Evolutionary conservation across 371 early-diverging fungal genomes (phyloP), one percentile per base, ranked within the genome.

Genomic region (Mortierella sp.): DNA sequence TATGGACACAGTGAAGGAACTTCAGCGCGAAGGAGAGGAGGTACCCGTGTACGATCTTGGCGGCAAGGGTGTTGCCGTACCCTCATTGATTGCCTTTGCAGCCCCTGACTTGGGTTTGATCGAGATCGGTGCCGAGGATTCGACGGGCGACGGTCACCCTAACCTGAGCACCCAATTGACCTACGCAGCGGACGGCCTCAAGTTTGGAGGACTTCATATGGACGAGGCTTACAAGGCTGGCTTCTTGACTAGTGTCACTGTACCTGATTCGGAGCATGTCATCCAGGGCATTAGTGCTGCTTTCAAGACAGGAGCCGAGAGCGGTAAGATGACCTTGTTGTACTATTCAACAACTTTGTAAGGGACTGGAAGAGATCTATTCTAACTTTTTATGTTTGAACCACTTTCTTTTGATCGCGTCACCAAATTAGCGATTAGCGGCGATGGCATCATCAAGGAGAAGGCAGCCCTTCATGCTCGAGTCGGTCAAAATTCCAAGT

Each of bases 171-270:
- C 65, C 4, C 59, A 57, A 0, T 70, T 88, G 46, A 61, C 85
- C 16, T 59, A 73, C 23, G 88, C 90, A 47, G 74, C 83, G 18
- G 91, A 90, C 64, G 92, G 90, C 12, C 48, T 90, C 16, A 87
- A 87, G 58, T 80, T 90, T 26, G 89, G 89, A 12, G 86, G 87
- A 1, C 75, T 83, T 21, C 89, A 87, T 62, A 74, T 89, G 62
- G 82, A 85, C 21, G 89, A 83, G 59, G 89, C 91, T 5, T 87
- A 86, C 72, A 88, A 89, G 64, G 90, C 87, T 11, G 92, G 92
- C 68, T 68, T 90, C 9, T 80, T 87, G 37, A 79, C 83, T 18
- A 84, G 82, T 15, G 86, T 91, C 45, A 87, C 87, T n/a, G 70
- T 88, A 2, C 89, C 89, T 19, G 46, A 81, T 11, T 70, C 74